Base-by-base conservation (phyloP, 768 basidiomycete species). In the Pleurotus eryngii region DNA sequence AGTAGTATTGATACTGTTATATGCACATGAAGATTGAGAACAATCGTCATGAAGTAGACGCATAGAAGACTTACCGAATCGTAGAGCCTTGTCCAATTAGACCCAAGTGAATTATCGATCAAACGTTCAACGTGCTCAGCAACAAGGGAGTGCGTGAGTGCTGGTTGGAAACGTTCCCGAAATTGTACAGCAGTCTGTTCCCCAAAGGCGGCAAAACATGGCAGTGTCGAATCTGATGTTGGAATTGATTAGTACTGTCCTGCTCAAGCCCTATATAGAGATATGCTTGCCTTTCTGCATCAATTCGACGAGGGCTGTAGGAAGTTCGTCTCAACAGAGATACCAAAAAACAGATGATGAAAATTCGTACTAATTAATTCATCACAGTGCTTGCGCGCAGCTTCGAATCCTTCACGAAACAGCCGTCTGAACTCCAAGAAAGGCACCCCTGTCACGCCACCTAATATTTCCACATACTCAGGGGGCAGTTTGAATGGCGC, bases 401-500 rank as follows among this genome's bases (percentile, higher is more conserved):
- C 87, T 64, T 97, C 92, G 66, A 98, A 99, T 46, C 95, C 94
- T 64, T 95, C 90, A 62, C 84, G 89, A 74, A 98, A 98, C 39
- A 97, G 75, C 55, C 80, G 78, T 67, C 83, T 89, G 76, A 98
- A 99, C 68, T 96, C 91, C 45, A 79, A 68, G 67, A 89, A 98
- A 11, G 89, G 80, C 20, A 85, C 77, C 26, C 86, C 81, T 50
- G 88, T 80, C 42, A 90, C 74, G 3, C 96, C 96, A 7, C 97
- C 97, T 27, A 99, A 78, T 26, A 99, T 91, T 63, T 98, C 96
- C 54, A 99, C 81, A 71, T 99, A 99, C 71, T 99, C 97, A 54
- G 89, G 78, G 6, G 95, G 87, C 11, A 98, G 74, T 70, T 99
- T 99, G 81, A 99, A 99, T 1, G 97, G 97, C 2, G 97, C 95